Percentiles rank a stretch among this genome's conserved stretches.
Evolutionary conservation across 1,284 basidiomycete genomes (phyloP).

Genomic region (Apiotrichum siamense): DNA sequence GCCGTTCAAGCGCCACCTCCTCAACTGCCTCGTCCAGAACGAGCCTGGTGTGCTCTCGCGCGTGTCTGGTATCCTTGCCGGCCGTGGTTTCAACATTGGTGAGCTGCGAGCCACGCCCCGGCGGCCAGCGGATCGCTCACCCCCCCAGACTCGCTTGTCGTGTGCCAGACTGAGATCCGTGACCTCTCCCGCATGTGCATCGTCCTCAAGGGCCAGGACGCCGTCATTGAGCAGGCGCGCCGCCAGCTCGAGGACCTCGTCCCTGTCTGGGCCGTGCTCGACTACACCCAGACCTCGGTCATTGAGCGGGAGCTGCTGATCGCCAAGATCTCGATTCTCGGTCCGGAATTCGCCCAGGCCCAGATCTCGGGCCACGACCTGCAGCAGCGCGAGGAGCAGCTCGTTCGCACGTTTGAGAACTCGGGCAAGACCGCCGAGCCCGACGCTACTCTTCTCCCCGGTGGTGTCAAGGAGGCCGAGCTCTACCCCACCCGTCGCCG

Average conservation of each 20-base stretch:
- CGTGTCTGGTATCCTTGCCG: conserved; percentile 94
- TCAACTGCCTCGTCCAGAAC: conserved; percentile 99
- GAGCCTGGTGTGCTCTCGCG: conserved; percentile 97
- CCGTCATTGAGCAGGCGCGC: conserved; percentile 93
- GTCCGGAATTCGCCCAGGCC: conserved; percentile 92
- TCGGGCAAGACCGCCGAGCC: conserved; percentile 51
- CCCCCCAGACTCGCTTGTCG: conserved; percentile 88
- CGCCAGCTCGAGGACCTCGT: conserved; percentile 91
- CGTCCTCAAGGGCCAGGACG: conserved; percentile 92
- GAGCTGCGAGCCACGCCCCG: too few relatives aligned
- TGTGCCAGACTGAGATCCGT: conserved; percentile 94
- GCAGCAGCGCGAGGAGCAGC: conserved; percentile 14
- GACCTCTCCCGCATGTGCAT: conserved; percentile 98
- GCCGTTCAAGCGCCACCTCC: conserved; percentile 94
- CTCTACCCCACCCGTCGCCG: conserved; percentile 25
- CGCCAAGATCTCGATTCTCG: conserved; percentile 90
- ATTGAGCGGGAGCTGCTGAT: conserved; percentile 84
- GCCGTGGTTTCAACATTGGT: conserved; percentile 92
- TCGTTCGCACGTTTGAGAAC: conserved; percentile 17
- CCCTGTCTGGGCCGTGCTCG: conserved; percentile 93
- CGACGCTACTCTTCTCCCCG: too few relatives aligned
- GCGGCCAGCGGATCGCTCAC: background rate
- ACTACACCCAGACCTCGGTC: conserved; percentile 85
- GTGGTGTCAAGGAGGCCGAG: conserved; percentile 51
- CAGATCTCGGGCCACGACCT: conserved; percentile 62